Conservation (phyloP, 2,329 filamentous ascomycete species). For the Mariannaea sp. region DNA sequence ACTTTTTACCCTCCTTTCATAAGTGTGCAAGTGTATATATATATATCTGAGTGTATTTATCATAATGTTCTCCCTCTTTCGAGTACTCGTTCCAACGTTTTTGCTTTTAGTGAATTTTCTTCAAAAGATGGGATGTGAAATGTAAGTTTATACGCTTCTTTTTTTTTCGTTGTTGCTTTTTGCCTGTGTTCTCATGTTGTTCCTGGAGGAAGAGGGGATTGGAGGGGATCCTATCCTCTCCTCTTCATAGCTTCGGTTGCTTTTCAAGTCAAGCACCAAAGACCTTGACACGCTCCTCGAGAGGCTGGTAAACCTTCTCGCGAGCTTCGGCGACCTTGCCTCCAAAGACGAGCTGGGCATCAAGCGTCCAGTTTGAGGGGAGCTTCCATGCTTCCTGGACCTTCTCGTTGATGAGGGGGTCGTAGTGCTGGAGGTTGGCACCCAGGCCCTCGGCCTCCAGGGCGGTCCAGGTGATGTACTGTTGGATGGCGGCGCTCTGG, state of each 20-base stretch:
- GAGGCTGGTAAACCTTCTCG: constrained; percentile 67
- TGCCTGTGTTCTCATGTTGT: neutral
- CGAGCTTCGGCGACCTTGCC: constrained; percentile 59
- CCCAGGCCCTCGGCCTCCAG: constrained; percentile 84
- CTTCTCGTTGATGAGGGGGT: constrained; percentile 78
- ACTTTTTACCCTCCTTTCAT: no score
- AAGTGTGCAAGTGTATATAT: no score
- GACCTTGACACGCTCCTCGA: constrained; percentile 71
- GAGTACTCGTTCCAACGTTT: neutral
- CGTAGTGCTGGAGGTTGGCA: constrained; percentile 92
- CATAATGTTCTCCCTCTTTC: constrained; percentile 8
- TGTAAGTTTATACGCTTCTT: constrained; percentile 1
- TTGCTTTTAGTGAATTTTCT: constrained; percentile 5
- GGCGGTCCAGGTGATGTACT: constrained; percentile 79
- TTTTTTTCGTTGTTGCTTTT: no score
- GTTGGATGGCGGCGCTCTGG: constrained; percentile 78
- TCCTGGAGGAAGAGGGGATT: no score
- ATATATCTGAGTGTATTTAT: constrained; percentile 3
- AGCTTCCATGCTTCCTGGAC: constrained; percentile 72
- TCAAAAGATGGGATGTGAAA: neutral
- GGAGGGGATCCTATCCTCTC: neutral
- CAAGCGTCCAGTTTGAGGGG: constrained; percentile 74
- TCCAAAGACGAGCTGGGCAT: constrained; percentile 86
- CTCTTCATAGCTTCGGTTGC: constrained; percentile 10
- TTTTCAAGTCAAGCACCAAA: constrained; percentile 54